A percentile compares a stretch with the other conserved stretches of the same genome.
Conservation (phyloP, 352 stramenopile genomes). For the Phytophthora cajani region DNA sequence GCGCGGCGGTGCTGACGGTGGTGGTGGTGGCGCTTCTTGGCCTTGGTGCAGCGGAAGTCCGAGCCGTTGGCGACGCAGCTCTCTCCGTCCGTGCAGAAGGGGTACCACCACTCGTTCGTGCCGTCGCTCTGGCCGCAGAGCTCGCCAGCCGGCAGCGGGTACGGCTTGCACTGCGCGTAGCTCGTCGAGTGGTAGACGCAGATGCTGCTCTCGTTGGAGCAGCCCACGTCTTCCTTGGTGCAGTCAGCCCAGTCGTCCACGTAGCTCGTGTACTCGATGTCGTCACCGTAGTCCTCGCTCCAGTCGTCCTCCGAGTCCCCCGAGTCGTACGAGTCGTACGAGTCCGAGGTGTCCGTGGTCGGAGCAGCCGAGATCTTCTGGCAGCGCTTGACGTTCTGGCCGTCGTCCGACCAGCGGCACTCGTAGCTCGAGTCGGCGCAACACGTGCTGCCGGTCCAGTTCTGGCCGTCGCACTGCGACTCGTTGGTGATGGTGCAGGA, state of each 20-base stretch:
- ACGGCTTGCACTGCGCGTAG: constrained; percentile 47
- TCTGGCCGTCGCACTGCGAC: constrained; percentile 29
- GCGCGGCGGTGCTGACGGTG: constrained; percentile 14
- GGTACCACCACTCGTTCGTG: constrained; percentile 41
- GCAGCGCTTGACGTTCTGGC: constrained; percentile 27
- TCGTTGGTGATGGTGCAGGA: constrained; percentile 28
- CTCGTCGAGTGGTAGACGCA: constrained; percentile 34
- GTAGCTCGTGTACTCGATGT: constrained; percentile 19
- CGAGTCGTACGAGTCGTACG: constrained; percentile 14
- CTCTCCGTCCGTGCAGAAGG: constrained; percentile 33
- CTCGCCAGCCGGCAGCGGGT: constrained; percentile 31
- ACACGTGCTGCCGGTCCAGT: constrained; percentile 28
- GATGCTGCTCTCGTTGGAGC: constrained; percentile 15
- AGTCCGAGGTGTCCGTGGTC: neutral
- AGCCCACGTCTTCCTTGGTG: constrained; percentile 22
- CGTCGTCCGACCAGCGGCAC: constrained; percentile 23
- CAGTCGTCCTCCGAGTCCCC: neutral
- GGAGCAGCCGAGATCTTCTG: constrained; percentile 15
- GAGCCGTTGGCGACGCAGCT: constrained; percentile 28
- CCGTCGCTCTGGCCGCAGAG: constrained; percentile 42
- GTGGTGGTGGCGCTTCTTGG: constrained; percentile 27
- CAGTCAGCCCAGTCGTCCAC: constrained; percentile 35
- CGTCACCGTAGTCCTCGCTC: constrained; percentile 28
- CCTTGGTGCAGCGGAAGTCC: constrained; percentile 36
- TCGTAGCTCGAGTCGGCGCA: constrained; percentile 30